Evolutionary conservation across 208 protist species (phyloP).

Genomic region (Trypanosoma conorhini): DNA sequence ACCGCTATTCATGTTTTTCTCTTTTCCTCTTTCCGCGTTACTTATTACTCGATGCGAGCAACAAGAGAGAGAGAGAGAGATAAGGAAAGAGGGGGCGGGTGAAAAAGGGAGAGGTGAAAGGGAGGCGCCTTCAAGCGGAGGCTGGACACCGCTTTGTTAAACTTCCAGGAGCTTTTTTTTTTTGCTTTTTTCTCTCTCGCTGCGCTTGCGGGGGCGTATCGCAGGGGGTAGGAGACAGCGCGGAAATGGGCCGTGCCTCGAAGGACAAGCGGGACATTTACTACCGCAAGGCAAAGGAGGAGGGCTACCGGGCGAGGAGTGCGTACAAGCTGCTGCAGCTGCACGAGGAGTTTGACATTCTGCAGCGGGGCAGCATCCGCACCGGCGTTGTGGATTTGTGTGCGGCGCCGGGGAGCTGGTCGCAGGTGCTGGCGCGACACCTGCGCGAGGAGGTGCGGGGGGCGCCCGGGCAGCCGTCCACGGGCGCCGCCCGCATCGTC

Average conservation of each 20-base stretch:
- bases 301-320: slow-evolving; percentile 97
- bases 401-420: slow-evolving; percentile 97
- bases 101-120: background rate
- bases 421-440: slow-evolving; percentile 88
- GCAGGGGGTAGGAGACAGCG: background rate
- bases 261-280: slow-evolving; percentile 99
- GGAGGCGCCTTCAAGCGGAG: background rate
- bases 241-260: slow-evolving; percentile 88
- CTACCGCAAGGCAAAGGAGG: slow-evolving; percentile 99
- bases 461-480: background rate
- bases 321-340: slow-evolving; percentile 99
- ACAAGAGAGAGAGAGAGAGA: background rate
- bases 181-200: background rate
- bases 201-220: background rate
- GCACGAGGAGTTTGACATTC: slow-evolving; percentile 97
- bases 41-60: background rate
- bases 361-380: slow-evolving; percentile 78
- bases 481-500: slow-evolving; percentile 42
- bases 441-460: slow-evolving; percentile 20
- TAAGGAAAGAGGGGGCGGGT: background rate
- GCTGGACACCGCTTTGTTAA: background rate
- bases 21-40: too few relatives aligned
- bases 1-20: too few relatives aligned
- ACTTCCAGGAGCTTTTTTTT: too few relatives aligned
- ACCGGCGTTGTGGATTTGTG: slow-evolving; percentile 98